Conservation (phyloP, 2,329 filamentous ascomycete species). For the Septoria petroselini region DNA sequence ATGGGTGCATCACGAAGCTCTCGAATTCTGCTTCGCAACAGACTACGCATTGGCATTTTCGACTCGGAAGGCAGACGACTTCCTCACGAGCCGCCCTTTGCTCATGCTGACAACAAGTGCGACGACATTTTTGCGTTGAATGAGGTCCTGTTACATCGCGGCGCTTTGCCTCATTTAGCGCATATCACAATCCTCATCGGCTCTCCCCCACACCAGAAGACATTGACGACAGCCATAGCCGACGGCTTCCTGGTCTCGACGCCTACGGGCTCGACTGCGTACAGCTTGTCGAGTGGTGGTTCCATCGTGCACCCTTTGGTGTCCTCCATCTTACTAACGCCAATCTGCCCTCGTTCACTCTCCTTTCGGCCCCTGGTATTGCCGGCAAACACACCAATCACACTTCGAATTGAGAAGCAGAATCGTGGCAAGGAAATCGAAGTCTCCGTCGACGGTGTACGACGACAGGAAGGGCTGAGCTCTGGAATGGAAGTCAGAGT, state of each 20-base stretch:
- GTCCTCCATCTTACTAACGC: constrained; percentile 81
- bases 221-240: constrained; percentile 88
- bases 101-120: constrained; percentile 34
- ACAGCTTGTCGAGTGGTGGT: constrained; percentile 87
- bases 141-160: constrained; percentile 89
- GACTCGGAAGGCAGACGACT: constrained; percentile 60
- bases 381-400: constrained; percentile 79
- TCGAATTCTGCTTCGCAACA: constrained; percentile 79
- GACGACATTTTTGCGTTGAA: constrained; percentile 74
- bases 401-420: constrained; percentile 69
- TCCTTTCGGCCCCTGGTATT: constrained; percentile 90
- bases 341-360: constrained; percentile 87
- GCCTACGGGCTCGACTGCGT: constrained; percentile 91
- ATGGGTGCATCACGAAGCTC: constrained; percentile 72
- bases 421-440: constrained; percentile 51
- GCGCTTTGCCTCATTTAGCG: constrained; percentile 82
- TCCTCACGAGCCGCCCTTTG: constrained; percentile 35
- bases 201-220: constrained; percentile 56
- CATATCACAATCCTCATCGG: constrained; percentile 90
- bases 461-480: constrained; percentile 44
- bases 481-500: constrained; percentile 71
- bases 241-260: constrained; percentile 94
- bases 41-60: constrained; percentile 82
- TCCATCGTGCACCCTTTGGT: constrained; percentile 93
- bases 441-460: constrained; percentile 50